phyloP scores from a whole-genome alignment of 805 yeast genomes.

The Kluyveromyces starmeri region DNA sequence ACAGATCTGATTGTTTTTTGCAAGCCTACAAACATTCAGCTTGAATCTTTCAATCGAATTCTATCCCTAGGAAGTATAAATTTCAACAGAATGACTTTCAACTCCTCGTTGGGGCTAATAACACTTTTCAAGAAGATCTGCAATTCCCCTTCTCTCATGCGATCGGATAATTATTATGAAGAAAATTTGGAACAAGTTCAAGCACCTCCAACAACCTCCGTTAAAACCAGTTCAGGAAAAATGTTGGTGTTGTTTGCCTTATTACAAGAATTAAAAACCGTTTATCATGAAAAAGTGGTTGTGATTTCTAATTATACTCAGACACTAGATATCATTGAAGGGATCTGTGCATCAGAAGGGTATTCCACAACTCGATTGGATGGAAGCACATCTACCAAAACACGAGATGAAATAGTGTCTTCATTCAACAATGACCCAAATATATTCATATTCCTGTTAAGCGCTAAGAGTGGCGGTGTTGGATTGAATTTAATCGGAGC shows the following conservation, averaged over 20 bases:
- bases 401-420: conserved; percentile 57
- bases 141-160: conserved; percentile 64
- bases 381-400: conserved; percentile 68
- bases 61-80: conserved; percentile 24
- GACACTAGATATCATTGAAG: conserved; percentile 70
- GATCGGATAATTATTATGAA: conserved; percentile 34
- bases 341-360: conserved; percentile 39
- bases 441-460: conserved; percentile 59
- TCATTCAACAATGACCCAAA: conserved; percentile 50
- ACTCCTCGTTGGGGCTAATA: conserved; percentile 55
- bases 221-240: conserved; percentile 46
- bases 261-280: conserved; percentile 37
- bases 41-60: conserved; percentile 44
- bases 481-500: conserved; percentile 91
- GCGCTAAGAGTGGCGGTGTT: conserved; percentile 90
- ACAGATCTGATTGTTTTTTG: conserved; percentile 72
- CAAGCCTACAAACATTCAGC: conserved; percentile 60
- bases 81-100: conserved; percentile 24
- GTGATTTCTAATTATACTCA: conserved; percentile 82
- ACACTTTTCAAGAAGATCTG: conserved; percentile 72
- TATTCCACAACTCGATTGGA: conserved; percentile 59
- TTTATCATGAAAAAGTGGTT: conserved; percentile 62
- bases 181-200: conserved; percentile 10
- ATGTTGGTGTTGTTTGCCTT: conserved; percentile 49
- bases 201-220: conserved; percentile 4